phyloP scores from a whole-genome alignment of 2,329 filamentous ascomycete genomes.

The Thelonectria rubi region DNA sequence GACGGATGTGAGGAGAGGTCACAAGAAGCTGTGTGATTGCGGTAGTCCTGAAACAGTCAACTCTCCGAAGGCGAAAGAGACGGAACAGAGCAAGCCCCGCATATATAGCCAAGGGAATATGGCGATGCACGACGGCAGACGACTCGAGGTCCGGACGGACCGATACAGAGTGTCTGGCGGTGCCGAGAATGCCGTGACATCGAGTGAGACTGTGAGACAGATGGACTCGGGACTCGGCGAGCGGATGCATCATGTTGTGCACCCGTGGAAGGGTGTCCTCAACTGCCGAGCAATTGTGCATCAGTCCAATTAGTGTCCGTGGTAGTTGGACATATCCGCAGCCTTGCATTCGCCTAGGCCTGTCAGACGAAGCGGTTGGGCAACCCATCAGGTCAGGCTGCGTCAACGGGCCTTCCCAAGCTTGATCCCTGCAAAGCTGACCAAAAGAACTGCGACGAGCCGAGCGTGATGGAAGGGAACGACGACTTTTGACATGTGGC shows the following conservation, averaged over 20 bases:
- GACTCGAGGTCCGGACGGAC: background rate
- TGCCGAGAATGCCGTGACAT: no score
- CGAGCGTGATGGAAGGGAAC: no score
- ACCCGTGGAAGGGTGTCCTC: background rate
- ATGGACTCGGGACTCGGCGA: conserved; percentile 6
- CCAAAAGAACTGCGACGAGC: no score
- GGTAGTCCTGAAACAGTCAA: conserved; percentile 20
- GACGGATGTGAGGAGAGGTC: background rate
- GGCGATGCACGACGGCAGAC: background rate
- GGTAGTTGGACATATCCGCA: background rate
- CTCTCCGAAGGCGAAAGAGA: conserved; percentile 15
- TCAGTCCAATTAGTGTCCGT: no score
- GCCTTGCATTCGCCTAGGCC: no score
- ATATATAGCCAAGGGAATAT: background rate
- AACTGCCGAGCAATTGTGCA: no score
- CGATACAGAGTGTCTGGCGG: background rate
- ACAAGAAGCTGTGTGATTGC: background rate
- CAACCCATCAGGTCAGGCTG: no score
- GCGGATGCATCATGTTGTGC: background rate
- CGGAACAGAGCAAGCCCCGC: conserved; percentile 14
- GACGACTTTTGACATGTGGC: no score
- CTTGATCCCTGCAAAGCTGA: no score
- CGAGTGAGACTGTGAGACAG: conserved; percentile 13
- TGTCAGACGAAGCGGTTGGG: no score
- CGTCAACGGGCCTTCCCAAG: no score